Evolutionary conservation across 1,284 basidiomycete genomes (phyloP), one percentile per base, ranked within the genome.

Genomic region (Stereum hirsutum): DNA sequence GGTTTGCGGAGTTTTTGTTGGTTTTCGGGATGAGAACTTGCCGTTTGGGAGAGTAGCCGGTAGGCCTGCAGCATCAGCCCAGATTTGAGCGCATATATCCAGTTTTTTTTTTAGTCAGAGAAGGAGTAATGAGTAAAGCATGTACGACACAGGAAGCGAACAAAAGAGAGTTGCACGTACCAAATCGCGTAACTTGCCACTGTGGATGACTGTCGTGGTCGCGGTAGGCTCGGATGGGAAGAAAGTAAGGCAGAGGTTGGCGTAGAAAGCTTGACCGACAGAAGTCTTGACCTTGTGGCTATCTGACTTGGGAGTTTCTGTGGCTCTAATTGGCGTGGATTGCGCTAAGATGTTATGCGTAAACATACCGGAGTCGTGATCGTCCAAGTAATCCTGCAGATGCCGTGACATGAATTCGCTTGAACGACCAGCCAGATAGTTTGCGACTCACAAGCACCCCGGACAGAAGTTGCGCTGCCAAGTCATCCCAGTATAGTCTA

Each of bases 401-500:
- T n/a, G 4, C 36, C 6, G 21, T n/a, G 11, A 25, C 25, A 4
- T 15, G 27, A 23, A 15, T 45, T 4, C 42, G 34, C 11, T 6
- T 24, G 4, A 10, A 20, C 15, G 20, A 3, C 35, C 4, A 20
- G 11, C 4, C 20, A 7, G 20, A 21, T 33, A 33, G 32, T 21
- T 31, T 10, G 40, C 31, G 23, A 52, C 58, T 34, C 21, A 63
- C 63, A 52, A 63, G 48, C 20, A 65, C 50, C 8, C 63, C 63
- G 1, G 59, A 57, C 2, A 65, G 48, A 5, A 63, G 28, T 12
- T 54, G 47, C 33, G 56, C 46, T 28, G 60, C 44, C 11, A 62
- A 49, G 0, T 41, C 33, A 27, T 64, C 59, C 63, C 61, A 63
- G 44, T 39, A 11, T 25, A 20, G 36, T 51, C 52, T 42, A 56